phyloP scores from a whole-genome alignment of 495 filamentous ascomycete genomes.

The Lophium mytilinum region DNA sequence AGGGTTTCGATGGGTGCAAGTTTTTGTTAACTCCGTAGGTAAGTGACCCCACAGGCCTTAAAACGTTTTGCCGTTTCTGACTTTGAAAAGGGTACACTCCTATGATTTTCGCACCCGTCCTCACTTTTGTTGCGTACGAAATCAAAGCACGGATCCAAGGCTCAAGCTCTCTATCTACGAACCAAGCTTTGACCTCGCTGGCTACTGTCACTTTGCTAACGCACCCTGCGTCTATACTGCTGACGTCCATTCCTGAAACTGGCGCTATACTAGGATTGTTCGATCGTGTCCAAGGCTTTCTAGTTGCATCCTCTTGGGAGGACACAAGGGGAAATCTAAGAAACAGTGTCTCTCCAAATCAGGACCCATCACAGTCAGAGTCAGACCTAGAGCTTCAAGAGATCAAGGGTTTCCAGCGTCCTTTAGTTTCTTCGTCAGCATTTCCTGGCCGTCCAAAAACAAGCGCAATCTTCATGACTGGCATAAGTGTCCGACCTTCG shows the following conservation, averaged over 20 bases:
- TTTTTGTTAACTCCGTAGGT: conserved; percentile 45
- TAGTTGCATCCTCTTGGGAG: conserved; percentile 4
- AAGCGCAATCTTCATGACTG: not conserved
- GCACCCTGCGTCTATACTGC: not conserved
- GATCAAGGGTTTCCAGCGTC: not conserved
- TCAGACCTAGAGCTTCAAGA: not conserved
- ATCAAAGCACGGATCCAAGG: not conserved
- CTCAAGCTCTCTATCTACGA: not conserved
- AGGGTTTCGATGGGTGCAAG: conserved; percentile 44
- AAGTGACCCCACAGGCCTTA: conserved; percentile 15
- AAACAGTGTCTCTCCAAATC: not conserved
- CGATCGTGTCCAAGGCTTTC: not conserved
- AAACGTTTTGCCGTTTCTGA: conserved; percentile 1
- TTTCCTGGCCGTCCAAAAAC: not conserved
- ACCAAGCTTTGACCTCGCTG: conserved; percentile 5
- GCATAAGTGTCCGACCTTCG: not conserved
- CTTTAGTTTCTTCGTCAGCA: not conserved
- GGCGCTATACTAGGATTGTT: not conserved
- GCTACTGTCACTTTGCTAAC: conserved; percentile 4
- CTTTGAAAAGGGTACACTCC: conserved; percentile 37
- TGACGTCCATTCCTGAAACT: conserved; percentile 4
- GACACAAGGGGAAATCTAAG: not conserved
- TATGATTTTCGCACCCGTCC: conserved; percentile 42
- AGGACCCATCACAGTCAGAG: not conserved
- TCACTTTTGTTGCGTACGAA: conserved; percentile 41